Base-by-base conservation (phyloP, 352 stramenopile genomes). In the Pythium brachiatum region DNA sequence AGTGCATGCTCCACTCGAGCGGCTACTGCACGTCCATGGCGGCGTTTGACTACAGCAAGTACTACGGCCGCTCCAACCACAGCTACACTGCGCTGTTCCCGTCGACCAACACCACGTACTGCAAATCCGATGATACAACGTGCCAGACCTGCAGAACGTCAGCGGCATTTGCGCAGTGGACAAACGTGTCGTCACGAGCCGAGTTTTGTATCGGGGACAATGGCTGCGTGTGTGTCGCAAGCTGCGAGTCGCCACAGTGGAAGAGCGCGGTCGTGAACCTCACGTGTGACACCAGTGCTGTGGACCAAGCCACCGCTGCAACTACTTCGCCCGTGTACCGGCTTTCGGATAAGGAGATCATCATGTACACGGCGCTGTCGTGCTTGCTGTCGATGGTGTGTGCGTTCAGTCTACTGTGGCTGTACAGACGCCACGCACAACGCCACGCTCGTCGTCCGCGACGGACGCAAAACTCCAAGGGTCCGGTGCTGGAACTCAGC, bases 51-150 rank as follows among this genome's bases (percentile, higher is more conserved):
- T 58, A 68, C 34, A 62, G 26, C 1, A 62, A 78, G 25, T 75
- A 86, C 60, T 89, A 72, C n/a, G 62, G 66, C 27, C 62, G 60
- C 3, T 67, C 68, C 31, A 67, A 65, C 52, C 26, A 53, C 41
- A 69, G 44, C 53, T 48, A 27, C 41, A 52, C 44, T 15, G 27
- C 50, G 41, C 47, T 73, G 51, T 88, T 90, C 60, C 76, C 76
- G 31, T 86, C 78, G 15, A 75, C 62, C 29, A 83, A 87, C 63
- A 76, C 78, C 20, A 81, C 73, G 13, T 90, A 90, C 53, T 90
- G 81, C 47, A 61, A 71, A 13, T 43, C 65, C 8, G 50, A 65
- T 29, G 81, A 88, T 52, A 2, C 47, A 0, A 68, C 57, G 69
- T 62, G 57, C 39, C 1, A 57, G 62, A 39, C 78, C 69, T 66